Evolutionary conservation across 768 basidiomycete genomes (phyloP).

Genomic region (Mycena alexandri): DNA sequence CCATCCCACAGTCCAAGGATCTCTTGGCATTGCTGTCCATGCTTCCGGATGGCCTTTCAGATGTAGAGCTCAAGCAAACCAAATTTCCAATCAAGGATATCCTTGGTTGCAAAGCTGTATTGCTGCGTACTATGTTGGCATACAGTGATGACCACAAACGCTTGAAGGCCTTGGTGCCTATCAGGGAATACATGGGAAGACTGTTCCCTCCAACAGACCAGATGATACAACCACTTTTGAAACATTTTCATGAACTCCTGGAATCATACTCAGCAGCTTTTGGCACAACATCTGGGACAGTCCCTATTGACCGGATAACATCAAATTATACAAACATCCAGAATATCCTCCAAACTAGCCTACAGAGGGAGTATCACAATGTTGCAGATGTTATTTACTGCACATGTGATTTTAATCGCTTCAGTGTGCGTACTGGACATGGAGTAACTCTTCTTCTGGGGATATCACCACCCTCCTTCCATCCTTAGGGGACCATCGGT

Average conservation of each 20-base stretch:
- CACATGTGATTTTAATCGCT: too few relatives aligned
- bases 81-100: neutral
- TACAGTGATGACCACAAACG: neutral
- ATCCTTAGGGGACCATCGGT: too few relatives aligned
- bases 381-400: too few relatives aligned
- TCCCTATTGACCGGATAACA: too few relatives aligned
- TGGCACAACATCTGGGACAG: too few relatives aligned
- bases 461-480: too few relatives aligned
- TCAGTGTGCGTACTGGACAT: too few relatives aligned
- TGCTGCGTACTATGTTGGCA: neutral
- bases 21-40: neutral
- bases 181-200: neutral
- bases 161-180: neutral
- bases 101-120: neutral
- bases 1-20: neutral
- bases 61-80: neutral
- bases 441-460: too few relatives aligned
- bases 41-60: neutral
- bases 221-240: neutral
- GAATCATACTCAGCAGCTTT: too few relatives aligned
- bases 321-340: too few relatives aligned
- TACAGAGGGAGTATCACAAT: too few relatives aligned
- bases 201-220: neutral
- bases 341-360: too few relatives aligned
- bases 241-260: neutral